phyloP scores from a whole-genome alignment of 139 green algal genomes.

The Chlorella vulgaris region DNA sequence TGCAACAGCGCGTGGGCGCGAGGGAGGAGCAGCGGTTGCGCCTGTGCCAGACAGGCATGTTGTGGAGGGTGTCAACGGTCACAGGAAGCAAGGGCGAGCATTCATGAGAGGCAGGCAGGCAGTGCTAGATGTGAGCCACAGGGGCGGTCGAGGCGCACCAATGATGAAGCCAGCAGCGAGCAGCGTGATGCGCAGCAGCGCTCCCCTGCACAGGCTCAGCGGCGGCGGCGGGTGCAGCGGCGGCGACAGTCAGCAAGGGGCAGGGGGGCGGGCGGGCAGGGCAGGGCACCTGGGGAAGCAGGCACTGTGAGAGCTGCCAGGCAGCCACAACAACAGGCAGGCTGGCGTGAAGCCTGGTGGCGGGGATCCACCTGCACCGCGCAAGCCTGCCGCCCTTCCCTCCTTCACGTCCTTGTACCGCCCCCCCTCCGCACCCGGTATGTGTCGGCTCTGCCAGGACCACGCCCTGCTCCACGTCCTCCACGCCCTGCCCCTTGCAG shows the following conservation, averaged over 20 bases:
- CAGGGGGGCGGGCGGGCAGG: too few species aligned
- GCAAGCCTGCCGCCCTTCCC: neutral
- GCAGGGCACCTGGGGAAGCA: neutral
- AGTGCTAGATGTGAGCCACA: too few species aligned
- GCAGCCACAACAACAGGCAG: too few species aligned
- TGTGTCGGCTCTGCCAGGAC: constrained; percentile 55
- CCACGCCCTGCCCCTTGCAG: constrained; percentile 69
- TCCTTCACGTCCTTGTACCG: neutral
- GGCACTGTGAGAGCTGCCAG: neutral
- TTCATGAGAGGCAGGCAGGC: too few species aligned
- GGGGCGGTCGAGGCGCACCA: constrained; percentile 21
- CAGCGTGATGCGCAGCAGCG: constrained; percentile 80
- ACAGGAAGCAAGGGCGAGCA: too few species aligned
- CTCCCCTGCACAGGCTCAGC: neutral
- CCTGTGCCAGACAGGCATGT: too few species aligned
- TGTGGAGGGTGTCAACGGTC: too few species aligned
- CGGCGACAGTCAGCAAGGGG: neutral
- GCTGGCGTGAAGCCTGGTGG: too few species aligned
- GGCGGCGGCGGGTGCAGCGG: neutral
- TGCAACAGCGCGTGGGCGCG: too few species aligned
- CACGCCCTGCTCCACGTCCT: constrained; percentile 88
- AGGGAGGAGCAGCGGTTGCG: too few species aligned
- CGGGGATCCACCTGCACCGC: too few species aligned
- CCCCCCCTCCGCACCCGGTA: constrained; percentile 40
- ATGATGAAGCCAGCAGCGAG: constrained; percentile 93